Evolutionary conservation across 768 basidiomycete species (phyloP).

Genomic region (Floccularia luteovirens): DNA sequence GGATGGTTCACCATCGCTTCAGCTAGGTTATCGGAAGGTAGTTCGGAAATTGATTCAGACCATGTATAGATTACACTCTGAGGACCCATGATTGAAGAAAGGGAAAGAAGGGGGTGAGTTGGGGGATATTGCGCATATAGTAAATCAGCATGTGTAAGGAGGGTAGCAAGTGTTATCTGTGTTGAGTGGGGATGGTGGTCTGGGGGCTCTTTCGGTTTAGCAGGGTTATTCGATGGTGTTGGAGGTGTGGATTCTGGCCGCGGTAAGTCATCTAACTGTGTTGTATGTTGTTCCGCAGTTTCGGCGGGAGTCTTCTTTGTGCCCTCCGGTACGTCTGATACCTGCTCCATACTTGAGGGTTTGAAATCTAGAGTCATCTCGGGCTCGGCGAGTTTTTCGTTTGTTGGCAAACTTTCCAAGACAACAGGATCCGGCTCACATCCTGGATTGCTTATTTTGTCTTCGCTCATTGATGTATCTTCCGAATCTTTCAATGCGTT

Average conservation of each 20-base stretch:
- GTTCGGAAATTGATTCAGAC: conserved; percentile 37
- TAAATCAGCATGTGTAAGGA: conserved; percentile 51
- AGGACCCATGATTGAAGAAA: conserved; percentile 66
- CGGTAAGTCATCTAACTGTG: not conserved
- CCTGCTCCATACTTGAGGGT: no score
- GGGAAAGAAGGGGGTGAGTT: conserved; percentile 39
- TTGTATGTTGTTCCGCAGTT: not conserved
- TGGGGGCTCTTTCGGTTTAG: not conserved
- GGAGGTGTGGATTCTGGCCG: not conserved
- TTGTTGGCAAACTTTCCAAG: not conserved
- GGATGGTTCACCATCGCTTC: conserved; percentile 52
- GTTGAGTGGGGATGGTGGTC: conserved; percentile 16
- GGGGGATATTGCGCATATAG: conserved; percentile 57
- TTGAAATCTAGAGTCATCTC: no score
- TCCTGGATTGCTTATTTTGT: not conserved
- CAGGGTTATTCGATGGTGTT: not conserved
- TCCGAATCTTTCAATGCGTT: not conserved
- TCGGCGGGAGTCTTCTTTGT: not conserved
- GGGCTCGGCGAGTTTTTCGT: not conserved
- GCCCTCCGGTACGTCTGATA: not conserved
- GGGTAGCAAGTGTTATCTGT: conserved; percentile 32
- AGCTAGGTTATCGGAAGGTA: conserved; percentile 47
- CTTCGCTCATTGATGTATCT: not conserved
- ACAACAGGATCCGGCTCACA: not conserved
- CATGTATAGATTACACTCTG: conserved; percentile 74